Base-by-base conservation (phyloP, 345 rosid species). In the Linum trigynum region DNA sequence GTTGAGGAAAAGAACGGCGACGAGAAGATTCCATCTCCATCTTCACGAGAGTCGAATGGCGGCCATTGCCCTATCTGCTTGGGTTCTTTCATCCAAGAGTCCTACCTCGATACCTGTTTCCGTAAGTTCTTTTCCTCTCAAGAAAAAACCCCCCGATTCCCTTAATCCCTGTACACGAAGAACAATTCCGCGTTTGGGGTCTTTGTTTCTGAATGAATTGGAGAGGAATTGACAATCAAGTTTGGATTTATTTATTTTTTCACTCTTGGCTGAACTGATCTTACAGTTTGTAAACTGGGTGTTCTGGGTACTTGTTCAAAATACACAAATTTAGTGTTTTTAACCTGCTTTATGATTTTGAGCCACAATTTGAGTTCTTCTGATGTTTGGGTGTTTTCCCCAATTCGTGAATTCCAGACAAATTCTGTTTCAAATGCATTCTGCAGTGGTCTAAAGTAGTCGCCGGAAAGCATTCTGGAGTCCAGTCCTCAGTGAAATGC, bases 21-120 rank as follows among this genome's bases (percentile, higher is more conserved):
- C 50, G 57, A 36, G 12, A 51, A 63, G 65, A 41, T 51, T 38
- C 41, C 16, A 40, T 62, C 77, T 39, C 59, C 69, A 0, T 38
- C 77, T 32, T 63, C 76, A 7, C 71, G 55, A 5, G 66, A 74
- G 1, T 39, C 73, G 7, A 76, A 76, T 66, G 36, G 59, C 59
- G 38, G 59, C 88, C 91, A 43, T 48, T 90, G 97, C 68, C 97
- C 97, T 16, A 86, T 94, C 68, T 94, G 96, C 79, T 89, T 90
- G 37, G 84, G 78, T 55, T 72, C 82, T 42, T 61, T 83, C 23
- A 68, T 72, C 61, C 71, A 75, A 65, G 90, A 79, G 38, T 86
- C 96, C 23, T 94, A 88, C 71, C 87, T 90, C 4, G 97, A 94
- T 70, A 75, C 71, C 14, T 94, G 99, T 72, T 83, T 90, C 72